Evolutionary conservation across 805 yeast species (phyloP).

Genomic region (Ogataea nitratoaversa): DNA sequence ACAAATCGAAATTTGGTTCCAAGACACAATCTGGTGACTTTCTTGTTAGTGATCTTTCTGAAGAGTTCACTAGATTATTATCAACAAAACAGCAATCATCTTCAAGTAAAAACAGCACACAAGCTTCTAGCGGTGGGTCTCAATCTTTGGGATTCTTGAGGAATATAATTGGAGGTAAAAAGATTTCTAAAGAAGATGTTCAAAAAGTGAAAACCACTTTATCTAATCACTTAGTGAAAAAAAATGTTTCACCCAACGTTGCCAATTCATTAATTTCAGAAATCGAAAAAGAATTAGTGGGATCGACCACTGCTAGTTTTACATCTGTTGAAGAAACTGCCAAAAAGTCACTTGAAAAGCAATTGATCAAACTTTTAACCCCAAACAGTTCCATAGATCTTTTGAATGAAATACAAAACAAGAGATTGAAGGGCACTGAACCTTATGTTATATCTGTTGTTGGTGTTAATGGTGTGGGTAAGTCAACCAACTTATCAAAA

Average conservation of each 20-base stretch:
- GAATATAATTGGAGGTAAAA: slow-evolving; percentile 65
- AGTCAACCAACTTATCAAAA: slow-evolving; percentile 91
- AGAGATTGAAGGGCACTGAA: slow-evolving; percentile 33
- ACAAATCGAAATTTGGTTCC: slow-evolving; percentile 37
- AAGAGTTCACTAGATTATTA: slow-evolving; percentile 43
- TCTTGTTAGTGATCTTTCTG: slow-evolving; percentile 58
- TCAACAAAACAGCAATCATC: slow-evolving; percentile 19
- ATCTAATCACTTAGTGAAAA: slow-evolving; percentile 72
- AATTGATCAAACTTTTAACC: slow-evolving; percentile 71
- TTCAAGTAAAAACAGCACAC: slow-evolving; percentile 4
- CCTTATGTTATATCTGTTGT: slow-evolving; percentile 97
- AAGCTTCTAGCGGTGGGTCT: slow-evolving; percentile 6
- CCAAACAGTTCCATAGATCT: slow-evolving; percentile 90
- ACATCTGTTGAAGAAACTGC: slow-evolving; percentile 73
- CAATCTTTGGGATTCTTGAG: slow-evolving; percentile 57
- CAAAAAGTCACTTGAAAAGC: slow-evolving; percentile 55
- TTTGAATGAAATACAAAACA: slow-evolving; percentile 68
- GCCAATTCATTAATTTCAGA: slow-evolving; percentile 68
- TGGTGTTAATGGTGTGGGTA: slow-evolving; percentile 98
- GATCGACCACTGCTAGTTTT: slow-evolving; percentile 69
- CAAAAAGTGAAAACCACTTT: slow-evolving; percentile 60
- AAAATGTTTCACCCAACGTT: slow-evolving; percentile 89
- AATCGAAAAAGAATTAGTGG: slow-evolving; percentile 65
- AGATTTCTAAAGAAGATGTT: slow-evolving; percentile 59
- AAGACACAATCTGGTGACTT: slow-evolving; percentile 53